Evolutionary conservation across 371 early-diverging fungal species (phyloP), one percentile per base, ranked within the genome.

Genomic region (Funneliformis caledonium): DNA sequence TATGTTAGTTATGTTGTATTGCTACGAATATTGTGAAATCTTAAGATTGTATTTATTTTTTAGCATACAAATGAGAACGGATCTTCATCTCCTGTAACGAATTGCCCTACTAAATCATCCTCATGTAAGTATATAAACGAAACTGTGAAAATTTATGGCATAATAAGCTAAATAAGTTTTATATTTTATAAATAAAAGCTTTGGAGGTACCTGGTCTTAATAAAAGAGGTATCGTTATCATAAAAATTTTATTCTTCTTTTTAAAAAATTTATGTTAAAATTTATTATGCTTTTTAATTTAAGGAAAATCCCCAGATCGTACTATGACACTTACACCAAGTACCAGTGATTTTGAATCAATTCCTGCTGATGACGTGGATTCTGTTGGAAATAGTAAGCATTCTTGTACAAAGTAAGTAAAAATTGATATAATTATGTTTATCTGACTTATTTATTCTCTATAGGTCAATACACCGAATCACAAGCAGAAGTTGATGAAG

Each of bases 401-500:
- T 26, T 73, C 5, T 10, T 12, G 26, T 59, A 37, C 37, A 37
- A 37, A 2, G 3, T 37, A 37, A 7, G n/a, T 61, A 8, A 43
- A 26, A 45, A 37, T 77, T 26, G 10, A 11, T 77, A n/a, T n/a
- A 22, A 14, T 65, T 42, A 64, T 0, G 37, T 1, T 60, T 16
- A 11, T 50, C 12, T 1, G 12, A 8, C 0, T 16, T 61, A 16
- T 50, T 65, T 43, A n/a, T 78, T 61, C 62, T 22, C 62, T 68
- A 79, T 33, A 77, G 78, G 62, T 48, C 76, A 76, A 62, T 60
- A 77, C 26, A 50, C 77, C 2, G 81, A 74, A 64, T 80, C 82
- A 31, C 64, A 80, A 37, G 85, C 84, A 31, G 87, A 88, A 62
- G 85, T 87, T 11, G 89, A 87, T 61, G 87, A 88, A 2, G 89